These are phyloP conservation scores for Pseudogymnoascus sp. DNA, from an alignment of 2,329 filamentous ascomycete genomes.

Conservation along the genomic window DNA sequence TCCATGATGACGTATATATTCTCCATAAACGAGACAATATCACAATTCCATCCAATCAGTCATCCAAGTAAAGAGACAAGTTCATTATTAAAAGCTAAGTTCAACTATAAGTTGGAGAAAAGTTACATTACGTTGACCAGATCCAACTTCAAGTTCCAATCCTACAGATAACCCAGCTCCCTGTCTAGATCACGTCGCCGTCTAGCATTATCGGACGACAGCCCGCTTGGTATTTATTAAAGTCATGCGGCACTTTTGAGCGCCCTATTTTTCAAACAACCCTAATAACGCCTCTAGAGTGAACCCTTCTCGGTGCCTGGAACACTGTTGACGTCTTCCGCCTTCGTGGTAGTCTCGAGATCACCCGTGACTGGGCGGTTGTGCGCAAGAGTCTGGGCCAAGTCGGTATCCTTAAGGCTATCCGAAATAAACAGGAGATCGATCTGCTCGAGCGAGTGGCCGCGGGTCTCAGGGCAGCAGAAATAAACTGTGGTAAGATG, in stretches of 20 bases:
- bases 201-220: not conserved
- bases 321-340: not conserved
- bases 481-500: constrained; percentile 22
- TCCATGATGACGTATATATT: not conserved
- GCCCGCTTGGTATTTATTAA: not conserved
- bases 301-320: not conserved
- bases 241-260: not conserved
- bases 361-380: not conserved
- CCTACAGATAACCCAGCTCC: not conserved
- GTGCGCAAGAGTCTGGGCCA: not conserved
- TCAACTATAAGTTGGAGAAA: not conserved
- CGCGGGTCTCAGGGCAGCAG: constrained; percentile 24
- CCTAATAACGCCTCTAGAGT: not conserved
- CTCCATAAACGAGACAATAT: not conserved
- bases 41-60: not conserved
- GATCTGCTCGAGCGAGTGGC: constrained; percentile 24
- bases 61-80: not conserved
- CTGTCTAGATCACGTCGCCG: not conserved
- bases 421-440: not conserved
- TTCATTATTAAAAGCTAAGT: constrained; percentile 2
- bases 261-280: not conserved
- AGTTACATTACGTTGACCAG: not conserved
- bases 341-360: not conserved
- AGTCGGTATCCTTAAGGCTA: not conserved
- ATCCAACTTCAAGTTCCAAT: not conserved